Evolutionary conservation across 352 stramenopile species (phyloP).

Genomic region (Phytophthora pseudosyringae): DNA sequence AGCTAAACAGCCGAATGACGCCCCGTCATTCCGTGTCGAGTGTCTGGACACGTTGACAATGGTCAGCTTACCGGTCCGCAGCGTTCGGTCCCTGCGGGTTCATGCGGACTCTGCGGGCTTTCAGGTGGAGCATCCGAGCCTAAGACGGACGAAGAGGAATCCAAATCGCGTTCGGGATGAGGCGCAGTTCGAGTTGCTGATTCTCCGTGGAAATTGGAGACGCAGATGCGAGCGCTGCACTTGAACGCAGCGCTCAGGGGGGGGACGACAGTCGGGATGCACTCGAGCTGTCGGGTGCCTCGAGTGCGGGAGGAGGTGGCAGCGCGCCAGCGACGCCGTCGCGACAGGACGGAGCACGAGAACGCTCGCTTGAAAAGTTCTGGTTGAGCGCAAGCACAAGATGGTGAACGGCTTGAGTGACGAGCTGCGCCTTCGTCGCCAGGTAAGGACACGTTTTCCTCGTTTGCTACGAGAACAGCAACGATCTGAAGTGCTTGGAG

Average conservation of each 20-base stretch:
- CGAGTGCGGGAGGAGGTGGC: conserved; percentile 32
- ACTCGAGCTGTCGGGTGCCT: conserved; percentile 4
- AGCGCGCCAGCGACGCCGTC: conserved; percentile 13
- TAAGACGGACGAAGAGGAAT: conserved; percentile 3
- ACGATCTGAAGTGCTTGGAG: too few relatives aligned
- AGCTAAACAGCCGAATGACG: too few relatives aligned
- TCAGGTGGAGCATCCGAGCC: too few relatives aligned
- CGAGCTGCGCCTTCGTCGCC: conserved; percentile 14
- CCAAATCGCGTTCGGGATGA: conserved; percentile 41
- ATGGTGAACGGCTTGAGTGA: conserved; percentile 29
- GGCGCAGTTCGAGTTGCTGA: conserved; percentile 67
- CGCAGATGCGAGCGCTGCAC: conserved; percentile 51
- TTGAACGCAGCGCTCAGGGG: conserved; percentile 1
- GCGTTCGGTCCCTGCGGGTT: too few relatives aligned
- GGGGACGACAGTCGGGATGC: background rate
- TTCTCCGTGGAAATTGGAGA: conserved; percentile 65
- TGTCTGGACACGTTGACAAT: too few relatives aligned
- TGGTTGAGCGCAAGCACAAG: conserved; percentile 36
- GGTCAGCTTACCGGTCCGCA: too few relatives aligned
- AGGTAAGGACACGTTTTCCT: too few relatives aligned
- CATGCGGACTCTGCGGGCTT: too few relatives aligned
- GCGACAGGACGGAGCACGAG: conserved; percentile 30
- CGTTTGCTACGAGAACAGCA: too few relatives aligned
- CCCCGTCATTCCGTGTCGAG: too few relatives aligned
- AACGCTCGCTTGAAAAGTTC: conserved; percentile 38